Evolutionary conservation across 2,329 filamentous ascomycete genomes (phyloP), one percentile per base, ranked within the genome.

Genomic region (Cordyceps cicadae): DNA sequence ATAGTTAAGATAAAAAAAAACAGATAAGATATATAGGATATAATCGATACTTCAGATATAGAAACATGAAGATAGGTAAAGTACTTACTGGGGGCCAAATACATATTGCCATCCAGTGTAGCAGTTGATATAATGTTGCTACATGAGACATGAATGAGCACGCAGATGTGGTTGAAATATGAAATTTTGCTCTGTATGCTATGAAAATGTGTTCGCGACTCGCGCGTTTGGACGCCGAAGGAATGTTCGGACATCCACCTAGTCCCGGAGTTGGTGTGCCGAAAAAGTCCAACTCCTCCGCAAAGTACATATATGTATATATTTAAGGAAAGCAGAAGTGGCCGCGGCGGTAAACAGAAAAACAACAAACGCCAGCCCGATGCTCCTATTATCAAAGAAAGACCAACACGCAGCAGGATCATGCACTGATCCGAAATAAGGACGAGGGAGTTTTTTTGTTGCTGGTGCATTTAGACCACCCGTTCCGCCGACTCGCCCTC

Each of bases 401-500:
- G 15, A 17, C 39, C 39, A 92, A 43, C 14, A 43, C 39, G 17
- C 2, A 43, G 11, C 11, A 34, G 32, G 39, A n/a, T 41, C 9
- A 41, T 11, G 39, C 11, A 41, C 39, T 15, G 17, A n/a, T 5
- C 39, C 14, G 12, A 41, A 15, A 41, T 24, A 24, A 24, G 4
- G 12, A 17, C 12, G 15, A 41, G 5, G 37, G 15, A 15, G 7
- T 29, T 29, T 3, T 29, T 37, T 37, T 37, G 34, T 2, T 43
- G 39, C 39, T 15, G 29, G 29, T 43, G 17, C 15, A 15, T 6
- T 66, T 80, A 93, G 64, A 92, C 90, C 56, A 89, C 87, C 34
- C 83, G 86, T 76, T 95, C 91, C 0, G 88, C 81, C 54, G 81
- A 80, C 79, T 97, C 94, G 52, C 89, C 90, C 68, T 90, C 87